Evolutionary conservation across 176 grass and related monocot species (phyloP), one percentile per base, ranked within the genome.

Genomic region (Carex myosuroides): DNA sequence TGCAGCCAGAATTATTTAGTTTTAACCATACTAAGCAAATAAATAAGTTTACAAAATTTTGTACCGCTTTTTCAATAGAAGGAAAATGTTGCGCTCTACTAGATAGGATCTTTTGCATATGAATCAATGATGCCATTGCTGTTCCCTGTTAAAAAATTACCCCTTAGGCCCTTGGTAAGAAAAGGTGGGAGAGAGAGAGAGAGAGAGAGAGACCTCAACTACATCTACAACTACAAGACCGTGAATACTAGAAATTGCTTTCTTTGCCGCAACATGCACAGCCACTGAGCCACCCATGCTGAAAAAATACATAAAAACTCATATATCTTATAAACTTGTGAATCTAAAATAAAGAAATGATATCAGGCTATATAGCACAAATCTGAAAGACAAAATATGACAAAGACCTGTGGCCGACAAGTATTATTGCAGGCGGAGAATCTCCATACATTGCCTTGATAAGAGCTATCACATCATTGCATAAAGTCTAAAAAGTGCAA

Each of bases 221-320:
- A 99, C 93, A 85, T 99, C 96, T 58, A 99, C 37, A n/a, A 99
- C 93, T 58, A 99, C 50, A 87, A 99, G 93, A 56, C 96, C 96
- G 57, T 89, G 85, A 87, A 99, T 82, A 88, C 88, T 95, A 62
- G 9, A 78, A 50, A 99, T 77, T 55, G 70, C 87, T 85, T 87
- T 95, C 76, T 66, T 91, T 86, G 93, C 96, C 83, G 96, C 91
- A 69, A 99, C 91, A 89, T 99, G 90, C 76, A 99, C 90, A 88
- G 93, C 96, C 30, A 99, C 88, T 4, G 96, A 95, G 87, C 96
- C 96, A 63, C 91, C 96, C 96, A 99, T 95, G 83, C 96, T 99
- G 81, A 74, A 86, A 78, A 44, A 63, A 63, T 0, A 35, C 20
- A 66, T 2, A 8, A 64, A 48, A 69, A n/a, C 61, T 83, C 22